phyloP scores from a whole-genome alignment of 2,329 filamentous ascomycete species.

The Aureobasidium lini region DNA sequence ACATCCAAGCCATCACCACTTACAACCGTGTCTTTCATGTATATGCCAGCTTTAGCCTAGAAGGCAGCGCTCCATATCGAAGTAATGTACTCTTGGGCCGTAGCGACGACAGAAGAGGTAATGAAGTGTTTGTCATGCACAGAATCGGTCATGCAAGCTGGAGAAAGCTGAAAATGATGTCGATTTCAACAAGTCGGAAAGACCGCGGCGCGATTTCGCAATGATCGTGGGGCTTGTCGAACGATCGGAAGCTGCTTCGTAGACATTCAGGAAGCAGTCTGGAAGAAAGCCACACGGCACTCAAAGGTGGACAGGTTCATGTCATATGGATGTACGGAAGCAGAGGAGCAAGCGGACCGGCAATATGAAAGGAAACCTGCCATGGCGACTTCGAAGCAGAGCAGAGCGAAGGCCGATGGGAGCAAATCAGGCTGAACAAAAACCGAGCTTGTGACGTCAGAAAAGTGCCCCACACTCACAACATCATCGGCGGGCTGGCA shows the following conservation, averaged over 20 bases:
- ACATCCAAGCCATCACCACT: too few relatives aligned
- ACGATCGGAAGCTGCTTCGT: neutral
- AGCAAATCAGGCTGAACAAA: constrained; percentile 12
- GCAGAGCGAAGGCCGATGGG: neutral
- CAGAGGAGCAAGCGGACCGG: neutral
- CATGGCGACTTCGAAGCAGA: neutral
- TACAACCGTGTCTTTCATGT: too few relatives aligned
- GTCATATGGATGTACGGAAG: neutral
- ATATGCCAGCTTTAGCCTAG: too few relatives aligned
- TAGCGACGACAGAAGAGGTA: too few relatives aligned
- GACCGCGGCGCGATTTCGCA: constrained; percentile 4
- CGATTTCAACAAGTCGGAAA: neutral
- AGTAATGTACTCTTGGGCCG: too few relatives aligned
- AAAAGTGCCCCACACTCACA: constrained; percentile 4
- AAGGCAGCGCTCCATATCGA: too few relatives aligned
- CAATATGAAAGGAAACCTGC: neutral
- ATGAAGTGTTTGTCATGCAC: neutral
- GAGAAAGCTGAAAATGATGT: neutral
- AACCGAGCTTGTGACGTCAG: constrained; percentile 5
- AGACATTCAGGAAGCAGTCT: neutral
- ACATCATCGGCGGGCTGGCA: constrained; percentile 7
- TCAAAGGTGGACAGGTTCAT: neutral
- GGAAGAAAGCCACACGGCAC: neutral
- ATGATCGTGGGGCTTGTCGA: neutral
- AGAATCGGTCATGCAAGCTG: neutral